Evolutionary conservation across 2,329 filamentous ascomycete genomes (phyloP), one percentile per base, ranked within the genome.

Genomic region (Fusarium mexicanum): DNA sequence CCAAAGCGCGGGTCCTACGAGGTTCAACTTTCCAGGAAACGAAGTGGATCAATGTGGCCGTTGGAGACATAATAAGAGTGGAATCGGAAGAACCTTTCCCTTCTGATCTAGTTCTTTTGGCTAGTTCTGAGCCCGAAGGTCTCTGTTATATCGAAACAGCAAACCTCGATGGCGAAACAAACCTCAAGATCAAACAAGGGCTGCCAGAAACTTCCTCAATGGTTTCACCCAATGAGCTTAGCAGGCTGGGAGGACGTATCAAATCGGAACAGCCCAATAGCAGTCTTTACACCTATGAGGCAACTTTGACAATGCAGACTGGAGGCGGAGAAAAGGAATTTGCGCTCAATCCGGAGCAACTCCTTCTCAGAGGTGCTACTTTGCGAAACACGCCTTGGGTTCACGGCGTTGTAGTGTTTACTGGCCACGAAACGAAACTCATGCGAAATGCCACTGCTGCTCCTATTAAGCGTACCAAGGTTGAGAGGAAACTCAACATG

Each of bases 61-160:
- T 99, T 6, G 96, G 96, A 75, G 96, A 99, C 81, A 94, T 98
- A 74, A 86, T 99, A 54, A 91, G 95, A 26, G 95, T 99, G 66
- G 92, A 98, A 80, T 98, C 95, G 1, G 97, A 99, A 81, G 92
- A 98, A 80, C 92, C 96, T 0, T 98, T 99, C 80, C 96, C 96
- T 0, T 95, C 96, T 43, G 96, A 99, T 83, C 84, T 99, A 74
- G 94, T 98, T 9, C 87, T 99, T 33, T 86, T 99, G 64, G 95
- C 96, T 14, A 97, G 94, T 79, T 98, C 96, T 12, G 97, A 99
- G 81, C 97, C 96, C 3, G 96, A 99, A 85, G 96, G 96, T 78
- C 86, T 99, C 64, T 99, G 96, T 84, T 99, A 99, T 82, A 98
- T 99, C 80, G 96, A 99, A 85, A 99, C 96, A 5, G 96, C 96